These are phyloP conservation scores for Trypanosoma melophagium DNA, from an alignment of 208 protist species.

Conservation along the genomic window DNA sequence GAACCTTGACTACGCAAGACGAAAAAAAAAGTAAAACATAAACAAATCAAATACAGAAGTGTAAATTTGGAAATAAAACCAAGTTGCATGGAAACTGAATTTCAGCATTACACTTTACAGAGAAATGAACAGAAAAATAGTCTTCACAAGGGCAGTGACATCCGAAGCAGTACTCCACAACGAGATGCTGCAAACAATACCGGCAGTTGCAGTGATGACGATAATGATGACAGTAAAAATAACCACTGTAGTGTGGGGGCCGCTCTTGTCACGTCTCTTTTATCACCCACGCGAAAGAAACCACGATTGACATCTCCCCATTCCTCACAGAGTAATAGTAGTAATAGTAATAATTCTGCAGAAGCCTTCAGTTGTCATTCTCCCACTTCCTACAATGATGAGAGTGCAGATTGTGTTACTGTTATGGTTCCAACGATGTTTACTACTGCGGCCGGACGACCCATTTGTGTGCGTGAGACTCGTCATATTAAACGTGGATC, in stretches of 20 bases:
- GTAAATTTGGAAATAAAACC: not conserved
- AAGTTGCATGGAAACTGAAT: no score
- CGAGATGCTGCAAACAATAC: not conserved
- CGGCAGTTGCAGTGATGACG: not conserved
- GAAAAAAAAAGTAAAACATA: not conserved
- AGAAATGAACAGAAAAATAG: no score
- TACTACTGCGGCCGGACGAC: conserved; percentile 51
- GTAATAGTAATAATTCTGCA: not conserved
- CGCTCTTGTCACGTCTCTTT: not conserved
- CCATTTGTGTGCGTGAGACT: conserved; percentile 56
- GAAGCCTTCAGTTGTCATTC: not conserved
- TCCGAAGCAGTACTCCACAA: not conserved
- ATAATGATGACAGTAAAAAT: not conserved
- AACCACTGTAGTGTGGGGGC: not conserved
- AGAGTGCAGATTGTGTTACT: not conserved
- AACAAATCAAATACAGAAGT: not conserved
- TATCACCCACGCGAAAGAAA: conserved; percentile 7
- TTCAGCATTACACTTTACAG: no score
- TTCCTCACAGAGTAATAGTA: not conserved
- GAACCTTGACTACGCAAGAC: no score
- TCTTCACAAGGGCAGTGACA: not conserved
- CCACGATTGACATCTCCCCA: not conserved
- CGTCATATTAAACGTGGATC: conserved; percentile 33
- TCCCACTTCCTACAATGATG: not conserved
- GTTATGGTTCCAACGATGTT: conserved; percentile 59